Base-by-base conservation (phyloP, 768 basidiomycete genomes). In the Dentipellis sp. region DNA sequence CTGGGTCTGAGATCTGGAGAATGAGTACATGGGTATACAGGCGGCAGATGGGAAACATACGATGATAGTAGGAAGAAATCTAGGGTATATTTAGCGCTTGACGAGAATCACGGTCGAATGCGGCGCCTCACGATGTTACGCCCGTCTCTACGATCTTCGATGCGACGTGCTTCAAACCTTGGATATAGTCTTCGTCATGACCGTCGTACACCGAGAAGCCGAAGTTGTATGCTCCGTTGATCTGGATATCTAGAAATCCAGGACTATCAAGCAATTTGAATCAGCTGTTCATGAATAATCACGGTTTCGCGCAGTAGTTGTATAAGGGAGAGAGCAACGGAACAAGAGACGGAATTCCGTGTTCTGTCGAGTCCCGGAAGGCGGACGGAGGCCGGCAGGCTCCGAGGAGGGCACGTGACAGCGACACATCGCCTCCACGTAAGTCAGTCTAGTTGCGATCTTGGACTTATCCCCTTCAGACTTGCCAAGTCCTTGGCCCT, bases 171-270 rank as follows among this genome's bases (percentile, higher is more conserved):
- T 79, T 78, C 68, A 94, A 72, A 17, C 90, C 89, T 21, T 77
- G 63, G 22, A 75, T 72, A 69, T 94, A 94, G 6, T 71, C 72
- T 38, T 82, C 75, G 52, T 88, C 86, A 64, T 85, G 77, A 23
- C 78, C 81, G 37, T 88, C 83, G 62, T 86, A 90, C 16, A 91
- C 80, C 11, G 90, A 91, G 64, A 93, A 92, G 68, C 92, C 90
- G 65, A 91, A 88, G 34, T 85, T 83, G 66, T 90, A 93, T 4
- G 84, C 92, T 37, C 93, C 93, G 60, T 95, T 94, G 59, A 95
- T 84, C 64, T 95, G 93, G 16, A 87, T 81, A 69, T 94, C 93
- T 50, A 94, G 78, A 63, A 86, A 80, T 12, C 92, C 92, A 2
- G 92, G 92, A 66, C 89, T 91, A 61, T 14, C n/a, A n/a, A n/a